These are phyloP conservation scores for Diaporthe citri DNA, from an alignment of 2,329 filamentous ascomycete species.

Conservation along the genomic window DNA sequence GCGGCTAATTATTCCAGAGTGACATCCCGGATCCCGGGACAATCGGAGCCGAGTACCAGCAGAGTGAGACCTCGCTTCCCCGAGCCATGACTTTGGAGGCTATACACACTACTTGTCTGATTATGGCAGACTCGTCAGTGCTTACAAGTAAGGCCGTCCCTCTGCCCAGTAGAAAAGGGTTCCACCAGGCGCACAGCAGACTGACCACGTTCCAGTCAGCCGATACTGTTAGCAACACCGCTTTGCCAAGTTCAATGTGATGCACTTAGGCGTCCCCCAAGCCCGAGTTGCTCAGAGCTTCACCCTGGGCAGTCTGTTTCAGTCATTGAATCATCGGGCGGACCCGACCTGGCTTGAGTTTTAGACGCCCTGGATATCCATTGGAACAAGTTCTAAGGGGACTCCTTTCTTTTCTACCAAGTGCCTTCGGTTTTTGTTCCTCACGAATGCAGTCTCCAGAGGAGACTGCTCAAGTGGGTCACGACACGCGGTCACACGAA, in stretches of 20 bases:
- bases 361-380: not conserved
- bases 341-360: not conserved
- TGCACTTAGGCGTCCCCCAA: not conserved
- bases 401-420: not conserved
- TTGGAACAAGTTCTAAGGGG: not conserved
- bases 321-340: not conserved
- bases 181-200: not conserved
- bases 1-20: not conserved
- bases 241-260: not conserved
- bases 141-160: not conserved
- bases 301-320: not conserved
- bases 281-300: not conserved
- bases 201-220: too few species aligned
- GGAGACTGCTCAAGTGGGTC: not conserved
- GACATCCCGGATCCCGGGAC: conserved; percentile 2
- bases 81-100: not conserved
- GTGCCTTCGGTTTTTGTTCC: not conserved
- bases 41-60: conserved; percentile 17
- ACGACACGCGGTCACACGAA: not conserved
- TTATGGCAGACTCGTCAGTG: not conserved
- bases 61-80: not conserved
- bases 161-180: not conserved
- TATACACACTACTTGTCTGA: not conserved
- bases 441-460: not conserved
- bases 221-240: not conserved